Percentiles rank a stretch among this genome's conserved stretches.
Conservation (phyloP, 352 stramenopile genomes). For the Globisporangium paddicum region DNA sequence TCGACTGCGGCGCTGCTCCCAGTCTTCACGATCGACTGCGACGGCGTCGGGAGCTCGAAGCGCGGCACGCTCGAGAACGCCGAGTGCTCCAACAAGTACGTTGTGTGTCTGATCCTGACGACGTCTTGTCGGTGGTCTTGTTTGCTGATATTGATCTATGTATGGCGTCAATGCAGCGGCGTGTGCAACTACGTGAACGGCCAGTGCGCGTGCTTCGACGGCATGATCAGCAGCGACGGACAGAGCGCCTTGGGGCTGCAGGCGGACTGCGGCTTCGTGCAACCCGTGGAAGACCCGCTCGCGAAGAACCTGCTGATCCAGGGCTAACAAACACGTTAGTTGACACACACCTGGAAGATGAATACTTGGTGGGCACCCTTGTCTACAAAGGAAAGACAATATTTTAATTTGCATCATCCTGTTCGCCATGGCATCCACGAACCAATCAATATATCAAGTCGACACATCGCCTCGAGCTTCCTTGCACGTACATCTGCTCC, state of each 20-base stretch:
- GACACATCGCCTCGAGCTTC: background rate
- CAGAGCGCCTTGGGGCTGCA: conserved; percentile 37
- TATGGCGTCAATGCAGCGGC: conserved; percentile 21
- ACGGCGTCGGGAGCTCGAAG: conserved; percentile 43
- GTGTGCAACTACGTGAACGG: conserved; percentile 55
- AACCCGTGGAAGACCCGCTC: conserved; percentile 36
- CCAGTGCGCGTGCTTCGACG: conserved; percentile 58
- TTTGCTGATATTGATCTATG: background rate
- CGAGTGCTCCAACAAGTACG: conserved; percentile 74
- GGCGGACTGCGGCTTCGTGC: conserved; percentile 60
- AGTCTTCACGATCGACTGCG: conserved; percentile 48
- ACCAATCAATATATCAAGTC: conserved; percentile 6
- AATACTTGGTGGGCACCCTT: too few relatives aligned
- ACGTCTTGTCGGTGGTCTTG: background rate
- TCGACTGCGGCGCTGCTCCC: conserved; percentile 28
- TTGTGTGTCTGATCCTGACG: background rate
- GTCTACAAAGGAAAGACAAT: conserved; percentile 7
- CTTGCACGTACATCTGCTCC: background rate
- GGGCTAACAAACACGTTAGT: conserved; percentile 6
- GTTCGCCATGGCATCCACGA: background rate
- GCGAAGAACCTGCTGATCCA: conserved; percentile 21
- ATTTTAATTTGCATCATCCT: conserved; percentile 9
- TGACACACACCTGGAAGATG: too few relatives aligned
- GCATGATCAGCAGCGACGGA: conserved; percentile 64
- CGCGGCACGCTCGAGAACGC: conserved; percentile 62